phyloP scores from a whole-genome alignment of 2,329 filamentous ascomycete species.

The Penicillium sp. region DNA sequence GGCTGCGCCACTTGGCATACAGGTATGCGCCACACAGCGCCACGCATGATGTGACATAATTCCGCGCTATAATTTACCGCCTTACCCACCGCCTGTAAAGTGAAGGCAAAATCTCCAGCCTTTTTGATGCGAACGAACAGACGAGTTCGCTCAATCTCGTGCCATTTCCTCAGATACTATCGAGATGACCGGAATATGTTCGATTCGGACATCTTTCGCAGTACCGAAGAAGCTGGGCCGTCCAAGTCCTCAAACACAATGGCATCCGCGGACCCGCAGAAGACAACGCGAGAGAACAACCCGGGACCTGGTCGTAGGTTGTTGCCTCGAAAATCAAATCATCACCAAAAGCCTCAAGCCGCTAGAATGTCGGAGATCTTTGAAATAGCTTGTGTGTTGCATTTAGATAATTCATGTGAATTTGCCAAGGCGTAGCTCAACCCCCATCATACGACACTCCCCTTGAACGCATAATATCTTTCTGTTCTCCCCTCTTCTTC shows the following conservation, averaged over 20 bases:
- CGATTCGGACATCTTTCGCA: neutral
- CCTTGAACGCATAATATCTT: neutral
- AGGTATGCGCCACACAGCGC: slow-evolving; percentile 4
- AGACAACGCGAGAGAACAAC: neutral
- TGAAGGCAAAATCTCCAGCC: neutral
- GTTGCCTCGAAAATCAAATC: neutral
- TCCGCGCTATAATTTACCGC: neutral
- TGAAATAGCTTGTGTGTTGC: neutral
- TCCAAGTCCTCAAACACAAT: neutral
- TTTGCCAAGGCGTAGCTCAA: neutral
- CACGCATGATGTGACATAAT: neutral
- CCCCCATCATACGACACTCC: neutral
- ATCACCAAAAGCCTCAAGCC: neutral
- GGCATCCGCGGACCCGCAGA: neutral
- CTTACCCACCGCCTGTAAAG: neutral
- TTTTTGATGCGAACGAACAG: neutral
- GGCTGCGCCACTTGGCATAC: neutral
- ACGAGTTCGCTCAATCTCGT: neutral
- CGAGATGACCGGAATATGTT: neutral
- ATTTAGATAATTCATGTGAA: neutral
- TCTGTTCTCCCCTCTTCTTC: neutral
- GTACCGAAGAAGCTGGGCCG: neutral
- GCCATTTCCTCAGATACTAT: neutral
- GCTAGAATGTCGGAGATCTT: neutral
- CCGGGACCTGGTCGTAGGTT: too few relatives aligned